Percentiles rank a stretch among this genome's conserved stretches.
Conservation (phyloP, 192 early-diverging fungal species). For the Chytriomyces sp. region DNA sequence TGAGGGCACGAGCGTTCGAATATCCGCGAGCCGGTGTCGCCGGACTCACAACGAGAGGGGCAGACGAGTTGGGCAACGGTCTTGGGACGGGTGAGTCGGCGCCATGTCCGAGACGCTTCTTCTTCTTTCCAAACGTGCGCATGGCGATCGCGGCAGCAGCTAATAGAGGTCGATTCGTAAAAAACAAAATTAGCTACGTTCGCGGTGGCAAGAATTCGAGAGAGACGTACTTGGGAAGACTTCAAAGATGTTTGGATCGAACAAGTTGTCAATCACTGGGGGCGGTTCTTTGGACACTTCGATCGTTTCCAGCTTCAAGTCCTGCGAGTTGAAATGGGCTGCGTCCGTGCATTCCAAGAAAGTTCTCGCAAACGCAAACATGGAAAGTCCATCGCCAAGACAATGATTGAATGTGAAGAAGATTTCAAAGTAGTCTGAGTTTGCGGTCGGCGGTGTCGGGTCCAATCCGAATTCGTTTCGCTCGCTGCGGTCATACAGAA, state of each 20-base stretch:
- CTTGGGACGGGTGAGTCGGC: neutral
- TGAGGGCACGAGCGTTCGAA: conserved; percentile 33
- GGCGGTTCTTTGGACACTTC: conserved; percentile 33
- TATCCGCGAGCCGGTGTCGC: neutral
- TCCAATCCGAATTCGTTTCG: neutral
- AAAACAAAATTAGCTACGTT: neutral
- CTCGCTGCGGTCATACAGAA: neutral
- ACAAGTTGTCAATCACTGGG: conserved; percentile 51
- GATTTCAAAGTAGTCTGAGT: conserved; percentile 42
- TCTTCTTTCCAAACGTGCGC: conserved; percentile 15
- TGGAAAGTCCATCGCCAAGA: conserved; percentile 53
- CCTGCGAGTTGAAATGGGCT: conserved; percentile 31
- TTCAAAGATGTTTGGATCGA: conserved; percentile 46
- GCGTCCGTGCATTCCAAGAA: conserved; percentile 35
- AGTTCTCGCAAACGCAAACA: conserved; percentile 42
- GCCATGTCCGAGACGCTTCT: conserved; percentile 17
- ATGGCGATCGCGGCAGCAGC: conserved; percentile 33
- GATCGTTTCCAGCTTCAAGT: conserved; percentile 37
- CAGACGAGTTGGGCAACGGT: conserved; percentile 1
- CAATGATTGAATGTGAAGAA: conserved; percentile 57
- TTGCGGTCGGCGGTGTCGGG: neutral
- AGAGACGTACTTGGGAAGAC: conserved; percentile 46
- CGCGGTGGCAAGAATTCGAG: conserved; percentile 8
- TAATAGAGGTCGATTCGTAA: neutral
- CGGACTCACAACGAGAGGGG: neutral